phyloP scores from a whole-genome alignment of 2,329 filamentous ascomycete genomes.

The Claviceps humidiphila region DNA sequence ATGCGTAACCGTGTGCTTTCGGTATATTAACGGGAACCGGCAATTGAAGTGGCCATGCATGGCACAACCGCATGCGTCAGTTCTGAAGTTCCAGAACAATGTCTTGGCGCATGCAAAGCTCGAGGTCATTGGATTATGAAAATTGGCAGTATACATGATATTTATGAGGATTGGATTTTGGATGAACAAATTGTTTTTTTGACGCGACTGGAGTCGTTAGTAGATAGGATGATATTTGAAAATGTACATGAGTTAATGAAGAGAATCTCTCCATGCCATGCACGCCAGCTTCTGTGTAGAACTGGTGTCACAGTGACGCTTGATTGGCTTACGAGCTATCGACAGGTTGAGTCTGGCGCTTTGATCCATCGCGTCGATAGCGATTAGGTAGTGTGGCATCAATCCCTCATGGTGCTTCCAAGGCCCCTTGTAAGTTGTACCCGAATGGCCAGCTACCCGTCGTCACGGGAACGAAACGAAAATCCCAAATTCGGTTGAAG shows the following conservation, averaged over 20 bases:
- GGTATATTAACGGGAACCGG: constrained; percentile 6
- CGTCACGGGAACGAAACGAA: too few relatives aligned
- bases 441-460: too few relatives aligned
- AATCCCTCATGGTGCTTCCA: too few relatives aligned
- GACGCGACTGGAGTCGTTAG: constrained; percentile 22
- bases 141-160: constrained; percentile 8
- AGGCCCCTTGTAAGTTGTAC: too few relatives aligned
- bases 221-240: constrained; percentile 26
- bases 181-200: constrained; percentile 19
- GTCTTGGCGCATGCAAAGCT: constrained; percentile 11
- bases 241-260: constrained; percentile 28
- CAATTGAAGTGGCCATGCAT: background rate
- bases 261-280: constrained; percentile 14
- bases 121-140: constrained; percentile 15
- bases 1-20: too few relatives aligned
- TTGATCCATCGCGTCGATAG: too few relatives aligned
- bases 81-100: constrained; percentile 3
- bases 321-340: background rate
- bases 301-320: too few relatives aligned
- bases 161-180: constrained; percentile 3
- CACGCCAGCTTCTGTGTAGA: too few relatives aligned
- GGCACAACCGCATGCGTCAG: background rate
- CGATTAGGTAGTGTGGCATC: too few relatives aligned
- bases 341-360: background rate
- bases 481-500: too few relatives aligned